phyloP scores from a whole-genome alignment of 202 grass and related monocot genomes.

The Panicum virgatum region DNA sequence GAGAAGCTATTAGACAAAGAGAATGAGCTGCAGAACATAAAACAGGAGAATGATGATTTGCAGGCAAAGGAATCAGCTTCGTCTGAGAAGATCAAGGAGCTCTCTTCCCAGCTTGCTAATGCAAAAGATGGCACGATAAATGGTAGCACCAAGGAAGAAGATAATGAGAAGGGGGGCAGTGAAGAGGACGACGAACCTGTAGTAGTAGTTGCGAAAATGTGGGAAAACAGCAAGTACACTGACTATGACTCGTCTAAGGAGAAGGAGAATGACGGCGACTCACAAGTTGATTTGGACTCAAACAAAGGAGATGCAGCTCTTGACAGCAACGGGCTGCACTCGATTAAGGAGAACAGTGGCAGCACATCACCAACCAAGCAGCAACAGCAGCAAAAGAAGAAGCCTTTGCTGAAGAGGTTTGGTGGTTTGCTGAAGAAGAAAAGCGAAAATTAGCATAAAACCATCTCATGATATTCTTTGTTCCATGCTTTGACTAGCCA shows the following conservation, averaged over 20 bases:
- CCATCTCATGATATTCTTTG: constrained; percentile 26
- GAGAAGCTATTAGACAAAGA: constrained; percentile 76
- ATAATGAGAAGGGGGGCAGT: constrained; percentile 45
- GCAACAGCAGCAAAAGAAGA: constrained; percentile 67
- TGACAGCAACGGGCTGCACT: constrained; percentile 37
- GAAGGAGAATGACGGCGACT: constrained; percentile 59
- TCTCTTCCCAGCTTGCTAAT: constrained; percentile 47
- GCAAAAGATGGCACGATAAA: constrained; percentile 28
- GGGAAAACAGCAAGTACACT: constrained; percentile 53
- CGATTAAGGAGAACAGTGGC: constrained; percentile 19
- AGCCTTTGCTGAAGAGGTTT: constrained; percentile 56
- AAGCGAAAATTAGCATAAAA: constrained; percentile 52
- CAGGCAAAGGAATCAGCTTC: constrained; percentile 46
- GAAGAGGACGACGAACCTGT: constrained; percentile 63
- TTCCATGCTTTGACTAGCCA: constrained; percentile 43
- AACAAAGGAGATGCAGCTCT: constrained; percentile 39
- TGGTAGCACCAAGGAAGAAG: constrained; percentile 31
- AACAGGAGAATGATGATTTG: constrained; percentile 65
- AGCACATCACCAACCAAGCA: constrained; percentile 50
- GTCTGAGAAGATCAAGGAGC: constrained; percentile 56
- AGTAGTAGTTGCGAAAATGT: constrained; percentile 69
- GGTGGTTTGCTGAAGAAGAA: constrained; percentile 73
- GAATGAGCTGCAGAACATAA: constrained; percentile 63
- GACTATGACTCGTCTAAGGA: constrained; percentile 60
- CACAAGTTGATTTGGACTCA: constrained; percentile 47